A percentile compares a stretch with the other conserved stretches of the same genome.
phyloP scores from a whole-genome alignment of 495 filamentous ascomycete species.

The Daldinia vernicosa region DNA sequence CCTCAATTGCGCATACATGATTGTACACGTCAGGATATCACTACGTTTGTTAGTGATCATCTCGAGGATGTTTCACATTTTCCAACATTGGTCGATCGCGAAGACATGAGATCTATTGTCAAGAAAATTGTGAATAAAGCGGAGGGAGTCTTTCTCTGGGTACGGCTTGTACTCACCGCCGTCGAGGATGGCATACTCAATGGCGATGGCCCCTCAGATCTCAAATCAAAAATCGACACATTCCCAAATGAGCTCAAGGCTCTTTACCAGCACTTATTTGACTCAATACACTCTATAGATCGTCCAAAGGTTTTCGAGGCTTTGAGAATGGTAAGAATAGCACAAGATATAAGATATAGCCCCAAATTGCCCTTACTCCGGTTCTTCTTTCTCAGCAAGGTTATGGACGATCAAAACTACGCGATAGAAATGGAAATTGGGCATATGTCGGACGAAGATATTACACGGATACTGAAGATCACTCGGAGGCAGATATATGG shows the following conservation, averaged over 20 bases:
- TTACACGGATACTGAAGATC: neutral
- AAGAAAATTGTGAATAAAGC: constrained; percentile 11
- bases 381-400: neutral
- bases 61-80: neutral
- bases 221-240: constrained; percentile 15
- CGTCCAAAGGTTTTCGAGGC: neutral
- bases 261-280: neutral
- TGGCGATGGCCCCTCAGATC: constrained; percentile 22
- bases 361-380: neutral
- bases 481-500: neutral
- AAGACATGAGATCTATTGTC: neutral
- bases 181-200: constrained; percentile 30
- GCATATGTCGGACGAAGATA: neutral
- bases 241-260: neutral
- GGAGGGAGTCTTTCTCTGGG: constrained; percentile 51
- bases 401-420: neutral
- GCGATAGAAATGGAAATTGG: neutral
- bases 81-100: neutral
- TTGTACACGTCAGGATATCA: constrained; percentile 22
- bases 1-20: constrained; percentile 27
- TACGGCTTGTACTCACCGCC: constrained; percentile 24
- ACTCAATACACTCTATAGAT: neutral
- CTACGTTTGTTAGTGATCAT: neutral
- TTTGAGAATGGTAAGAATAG: neutral
- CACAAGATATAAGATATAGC: neutral